Conservation (phyloP, 2,329 filamentous ascomycete species). For the Colletotrichum sojae region DNA sequence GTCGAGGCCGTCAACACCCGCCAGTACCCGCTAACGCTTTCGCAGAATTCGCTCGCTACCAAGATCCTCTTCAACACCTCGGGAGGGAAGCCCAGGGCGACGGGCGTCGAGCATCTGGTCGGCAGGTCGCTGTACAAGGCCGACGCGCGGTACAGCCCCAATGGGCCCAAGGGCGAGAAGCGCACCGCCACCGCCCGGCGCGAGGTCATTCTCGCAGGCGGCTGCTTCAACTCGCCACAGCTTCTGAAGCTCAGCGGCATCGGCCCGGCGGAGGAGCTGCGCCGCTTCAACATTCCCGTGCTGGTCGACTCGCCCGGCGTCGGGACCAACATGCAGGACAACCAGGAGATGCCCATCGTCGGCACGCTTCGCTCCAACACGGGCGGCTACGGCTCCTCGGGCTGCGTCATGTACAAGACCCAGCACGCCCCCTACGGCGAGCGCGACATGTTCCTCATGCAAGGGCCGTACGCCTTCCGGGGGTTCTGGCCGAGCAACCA, state of each 20-base stretch:
- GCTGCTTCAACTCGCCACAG: constrained; percentile 66
- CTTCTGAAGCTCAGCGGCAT: constrained; percentile 67
- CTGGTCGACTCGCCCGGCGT: constrained; percentile 63
- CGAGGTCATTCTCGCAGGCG: constrained; percentile 65
- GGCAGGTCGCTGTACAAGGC: constrained; percentile 43
- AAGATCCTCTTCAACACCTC: constrained; percentile 30
- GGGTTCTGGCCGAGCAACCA: constrained; percentile 67
- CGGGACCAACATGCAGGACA: constrained; percentile 64
- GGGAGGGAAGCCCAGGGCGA: background rate
- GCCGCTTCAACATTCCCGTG: constrained; percentile 59
- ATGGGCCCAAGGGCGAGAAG: background rate
- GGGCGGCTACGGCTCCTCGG: constrained; percentile 42
- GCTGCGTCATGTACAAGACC: constrained; percentile 46
- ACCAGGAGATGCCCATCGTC: constrained; percentile 56
- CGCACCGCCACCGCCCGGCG: constrained; percentile 48
- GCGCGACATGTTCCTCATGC: constrained; percentile 68
- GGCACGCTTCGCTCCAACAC: constrained; percentile 39
- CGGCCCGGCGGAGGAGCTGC: constrained; percentile 58
- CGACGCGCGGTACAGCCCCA: constrained; percentile 43
- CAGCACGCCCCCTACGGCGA: constrained; percentile 54
- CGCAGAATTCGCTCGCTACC: constrained; percentile 34
- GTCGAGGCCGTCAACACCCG: constrained; percentile 7
- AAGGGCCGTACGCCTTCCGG: constrained; percentile 66
- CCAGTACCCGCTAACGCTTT: constrained; percentile 32
- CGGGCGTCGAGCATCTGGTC: constrained; percentile 39